Base-by-base conservation (phyloP, 2,329 filamentous ascomycete genomes). In the Xylariaceae sp. region DNA sequence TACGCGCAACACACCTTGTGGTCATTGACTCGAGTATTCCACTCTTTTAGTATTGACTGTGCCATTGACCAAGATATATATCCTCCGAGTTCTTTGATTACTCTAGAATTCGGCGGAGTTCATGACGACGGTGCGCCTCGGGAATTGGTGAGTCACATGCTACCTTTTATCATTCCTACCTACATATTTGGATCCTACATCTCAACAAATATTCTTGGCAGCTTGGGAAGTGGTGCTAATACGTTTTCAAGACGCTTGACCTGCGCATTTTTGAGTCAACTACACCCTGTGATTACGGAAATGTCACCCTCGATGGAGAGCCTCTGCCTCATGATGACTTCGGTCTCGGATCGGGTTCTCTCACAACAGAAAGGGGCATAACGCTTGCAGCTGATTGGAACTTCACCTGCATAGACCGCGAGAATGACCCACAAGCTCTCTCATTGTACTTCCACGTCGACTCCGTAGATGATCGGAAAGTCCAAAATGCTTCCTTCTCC, bases 221-320 rank as follows among this genome's bases (percentile, higher is more conserved):
- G 49, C 17, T 48, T 23, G 48, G 34, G 8, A 53, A 15, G 39
- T 15, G 34, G 58, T 54, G 8, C 53, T 57, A 58, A 59, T 64
- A 48, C 62, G 23, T 47, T 55, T 42, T 39, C 3, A 18, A 71
- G 68, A 61, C 71, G 48, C 71, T 82, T 53, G 73, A 73, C 51
- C 66, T 83, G 51, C 74, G 80, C 62, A 70, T 82, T 44, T 68
- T 76, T 37, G 75, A 78, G 59, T 77, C 79, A 8, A 70, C 71
- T 8, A 68, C 74, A n/a, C 72, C 76, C 30, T 83, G 81, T 65
- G 79, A 76, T 2, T 72, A 72, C 65, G 76, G 74, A 62, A 79
- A 78, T 63, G 71, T 82, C 59, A 77, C 74, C 15, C 67, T 83
- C 60, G 77, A 81, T 67, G 77, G 75, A 59, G 74, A 78, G 59